These are phyloP conservation scores for Asterochloris sp. DNA, from an alignment of 139 green algal genomes.

Conservation along the genomic window DNA sequence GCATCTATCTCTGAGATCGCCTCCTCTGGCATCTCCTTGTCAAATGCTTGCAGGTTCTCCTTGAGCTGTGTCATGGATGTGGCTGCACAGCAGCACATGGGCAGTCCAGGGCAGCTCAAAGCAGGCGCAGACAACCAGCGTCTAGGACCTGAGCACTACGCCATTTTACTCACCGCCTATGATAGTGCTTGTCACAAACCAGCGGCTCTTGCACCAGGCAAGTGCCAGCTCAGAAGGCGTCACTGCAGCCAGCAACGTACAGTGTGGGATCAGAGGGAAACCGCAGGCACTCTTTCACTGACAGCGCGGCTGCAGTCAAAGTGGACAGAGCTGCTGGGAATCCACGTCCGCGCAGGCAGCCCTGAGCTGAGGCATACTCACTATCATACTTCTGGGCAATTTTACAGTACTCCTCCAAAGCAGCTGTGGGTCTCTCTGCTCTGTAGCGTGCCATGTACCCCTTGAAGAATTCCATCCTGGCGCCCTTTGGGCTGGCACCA, in stretches of 20 bases:
- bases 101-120: too few species aligned
- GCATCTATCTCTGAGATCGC: conserved; percentile 52
- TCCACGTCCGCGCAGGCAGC: too few species aligned
- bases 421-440: conserved; percentile 44
- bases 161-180: conserved; percentile 48
- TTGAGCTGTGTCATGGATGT: conserved; percentile 85
- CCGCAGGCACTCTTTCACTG: too few species aligned
- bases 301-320: too few species aligned
- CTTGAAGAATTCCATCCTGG: background rate
- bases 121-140: too few species aligned
- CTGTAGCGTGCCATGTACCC: conserved; percentile 35
- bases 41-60: conserved; percentile 78
- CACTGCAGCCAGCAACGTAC: conserved; percentile 21
- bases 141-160: too few species aligned
- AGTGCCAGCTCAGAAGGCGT: conserved; percentile 80
- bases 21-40: conserved; percentile 51
- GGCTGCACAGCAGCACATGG: conserved; percentile 27
- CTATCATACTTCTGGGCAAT: conserved; percentile 65
- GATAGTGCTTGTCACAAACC: conserved; percentile 75
- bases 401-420: conserved; percentile 61
- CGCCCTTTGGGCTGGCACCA: background rate
- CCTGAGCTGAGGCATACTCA: too few species aligned
- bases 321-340: too few species aligned
- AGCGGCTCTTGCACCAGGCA: conserved; percentile 69
- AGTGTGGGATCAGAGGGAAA: too few species aligned